Evolutionary conservation across 2,329 filamentous ascomycete species (phyloP).

Genomic region (Alternaria sp.): DNA sequence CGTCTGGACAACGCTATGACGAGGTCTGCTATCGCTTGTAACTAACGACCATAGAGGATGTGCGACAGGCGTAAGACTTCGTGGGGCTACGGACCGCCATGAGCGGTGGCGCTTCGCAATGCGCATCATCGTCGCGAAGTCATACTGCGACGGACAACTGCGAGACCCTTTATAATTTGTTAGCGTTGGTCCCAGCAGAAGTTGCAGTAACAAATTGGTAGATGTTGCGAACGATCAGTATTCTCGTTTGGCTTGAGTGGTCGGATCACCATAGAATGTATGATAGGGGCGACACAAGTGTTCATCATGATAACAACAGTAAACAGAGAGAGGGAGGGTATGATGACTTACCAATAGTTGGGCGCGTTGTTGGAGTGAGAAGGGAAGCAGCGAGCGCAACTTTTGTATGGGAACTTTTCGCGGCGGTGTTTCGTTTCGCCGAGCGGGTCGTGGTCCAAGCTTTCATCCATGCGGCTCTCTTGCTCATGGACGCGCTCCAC

Average conservation of each 20-base stretch:
- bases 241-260: constrained; percentile 53
- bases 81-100: constrained; percentile 6
- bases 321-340: constrained; percentile 9
- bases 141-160: neutral
- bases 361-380: constrained; percentile 26
- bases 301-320: constrained; percentile 42
- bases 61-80: neutral
- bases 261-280: constrained; percentile 52
- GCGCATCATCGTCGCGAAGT: neutral
- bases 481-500: constrained; percentile 24
- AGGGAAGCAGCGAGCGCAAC: constrained; percentile 25
- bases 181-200: constrained; percentile 25
- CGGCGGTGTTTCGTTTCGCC: constrained; percentile 31
- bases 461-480: constrained; percentile 6
- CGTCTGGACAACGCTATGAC: neutral
- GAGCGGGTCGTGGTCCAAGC: constrained; percentile 20
- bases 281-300: constrained; percentile 53
- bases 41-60: constrained; percentile 3
- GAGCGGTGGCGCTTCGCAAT: neutral
- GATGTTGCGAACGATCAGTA: constrained; percentile 39
- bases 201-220: constrained; percentile 12
- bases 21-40: constrained; percentile 7
- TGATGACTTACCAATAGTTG: constrained; percentile 41
- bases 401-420: constrained; percentile 37
- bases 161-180: constrained; percentile 19